phyloP scores from a whole-genome alignment of 23 red algal species.

The Gracilaria gracilis region DNA sequence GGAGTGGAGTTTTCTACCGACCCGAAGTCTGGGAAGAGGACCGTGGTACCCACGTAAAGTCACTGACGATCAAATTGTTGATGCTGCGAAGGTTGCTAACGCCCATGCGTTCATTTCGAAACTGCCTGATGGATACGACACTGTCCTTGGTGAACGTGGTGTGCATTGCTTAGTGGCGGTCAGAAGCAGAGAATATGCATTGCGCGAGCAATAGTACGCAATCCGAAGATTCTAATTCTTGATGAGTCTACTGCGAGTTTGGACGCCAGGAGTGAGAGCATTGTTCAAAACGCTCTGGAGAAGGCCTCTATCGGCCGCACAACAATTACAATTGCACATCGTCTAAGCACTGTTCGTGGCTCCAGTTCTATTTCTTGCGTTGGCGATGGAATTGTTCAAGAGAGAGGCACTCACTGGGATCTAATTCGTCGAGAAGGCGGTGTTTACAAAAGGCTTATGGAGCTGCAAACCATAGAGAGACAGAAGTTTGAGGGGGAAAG shows the following conservation, averaged over 20 bases:
- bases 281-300: constrained; percentile 72
- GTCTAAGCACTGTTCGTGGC: constrained; percentile 70
- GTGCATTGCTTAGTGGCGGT: constrained; percentile 74
- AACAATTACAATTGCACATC: constrained; percentile 78
- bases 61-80: constrained; percentile 56
- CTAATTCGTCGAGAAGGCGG: constrained; percentile 21
- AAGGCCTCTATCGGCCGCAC: constrained; percentile 37
- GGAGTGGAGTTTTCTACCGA: constrained; percentile 30
- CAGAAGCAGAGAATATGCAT: constrained; percentile 93
- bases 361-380: constrained; percentile 38
- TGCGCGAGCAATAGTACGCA: constrained; percentile 74
- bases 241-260: constrained; percentile 87
- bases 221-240: constrained; percentile 81
- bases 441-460: constrained; percentile 21
- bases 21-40: constrained; percentile 15
- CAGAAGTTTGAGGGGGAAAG: constrained; percentile 46
- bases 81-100: constrained; percentile 75
- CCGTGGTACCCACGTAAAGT: constrained; percentile 20
- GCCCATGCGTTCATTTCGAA: constrained; percentile 76
- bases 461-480: constrained; percentile 16
- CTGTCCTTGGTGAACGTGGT: constrained; percentile 82
- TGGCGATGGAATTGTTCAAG: not conserved
- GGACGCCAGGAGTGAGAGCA: constrained; percentile 71
- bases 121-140: constrained; percentile 85
- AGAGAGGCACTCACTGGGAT: constrained; percentile 21